Base-by-base conservation (phyloP, 2,329 filamentous ascomycete genomes). In the Helotiales sp. region DNA sequence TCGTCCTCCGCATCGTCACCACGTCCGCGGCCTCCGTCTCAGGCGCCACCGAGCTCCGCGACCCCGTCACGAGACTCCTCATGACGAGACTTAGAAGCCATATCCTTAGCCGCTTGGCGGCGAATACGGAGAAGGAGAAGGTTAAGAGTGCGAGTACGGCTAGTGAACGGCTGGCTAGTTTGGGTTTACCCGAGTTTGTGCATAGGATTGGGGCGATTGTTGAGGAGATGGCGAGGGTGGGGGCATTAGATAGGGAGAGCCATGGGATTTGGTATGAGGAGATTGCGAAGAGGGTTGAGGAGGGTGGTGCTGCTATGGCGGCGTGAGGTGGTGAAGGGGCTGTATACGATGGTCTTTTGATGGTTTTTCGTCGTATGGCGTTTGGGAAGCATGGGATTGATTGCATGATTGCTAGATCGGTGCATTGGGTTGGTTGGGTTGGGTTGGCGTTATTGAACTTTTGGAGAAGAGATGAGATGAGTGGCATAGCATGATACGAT, bases 121-220 rank as follows among this genome's bases (percentile, higher is more conserved):
- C 91, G 4, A 86, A 83, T 26, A 91, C 88, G 61, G 87, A 89
- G 4, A 89, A 85, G 60, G 91, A 93, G 75, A 88, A 91, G 73
- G 87, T 91, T 65, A 87, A 87, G 73, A 89, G 87, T 13, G 88
- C 89, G 0, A 91, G 86, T 72, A 88, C 84, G 0, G 90, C 90
- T 0, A 87, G 86, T 11, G 91, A 93, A 77, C 89, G 86, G 66
- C 83, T 94, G 7, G 89, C 90, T 0, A 84, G 85, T 2, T 83
- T 91, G 20, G 91, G 91, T 0, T 79, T 94, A 65, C 89, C 89
- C 0, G 91, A 94, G 78, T 93, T 93, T 76, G 88, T 91, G 17
- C 85, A 87, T 30, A 86, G 85, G 68, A 87, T 93, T 15, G 83
- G 89, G 34, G 87, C 87, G 58, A 89, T 93, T 72, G 88, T 91